phyloP scores from a whole-genome alignment of 2,329 filamentous ascomycete species.

The Verticillium longisporum region DNA sequence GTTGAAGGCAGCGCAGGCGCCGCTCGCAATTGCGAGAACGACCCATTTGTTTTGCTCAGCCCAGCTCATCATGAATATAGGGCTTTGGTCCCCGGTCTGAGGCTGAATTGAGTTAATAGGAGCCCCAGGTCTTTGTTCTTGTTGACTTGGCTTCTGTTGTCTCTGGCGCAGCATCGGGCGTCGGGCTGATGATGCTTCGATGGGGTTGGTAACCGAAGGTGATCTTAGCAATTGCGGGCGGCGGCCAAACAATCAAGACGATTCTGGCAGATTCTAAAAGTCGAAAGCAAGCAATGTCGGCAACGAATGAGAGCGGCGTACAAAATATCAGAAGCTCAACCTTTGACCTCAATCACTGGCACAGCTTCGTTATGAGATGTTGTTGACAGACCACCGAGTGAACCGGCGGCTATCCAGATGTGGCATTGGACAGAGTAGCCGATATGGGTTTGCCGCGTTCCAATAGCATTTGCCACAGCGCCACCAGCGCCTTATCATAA shows the following conservation, averaged over 20 bases:
- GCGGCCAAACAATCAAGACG: neutral
- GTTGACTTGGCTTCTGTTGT: neutral
- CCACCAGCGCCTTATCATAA: neutral
- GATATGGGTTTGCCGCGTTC: neutral
- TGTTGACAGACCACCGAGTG: neutral
- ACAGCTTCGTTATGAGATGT: neutral
- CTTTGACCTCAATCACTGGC: neutral
- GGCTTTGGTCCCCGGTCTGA: constrained; percentile 10
- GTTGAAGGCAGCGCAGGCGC: constrained; percentile 73
- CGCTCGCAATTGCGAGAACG: constrained; percentile 64
- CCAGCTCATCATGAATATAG: constrained; percentile 15
- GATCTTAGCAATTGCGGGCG: neutral
- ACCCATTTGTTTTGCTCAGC: constrained; percentile 48
- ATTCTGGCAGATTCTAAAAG: neutral
- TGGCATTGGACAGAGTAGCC: neutral
- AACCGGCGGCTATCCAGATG: neutral
- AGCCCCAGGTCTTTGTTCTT: neutral
- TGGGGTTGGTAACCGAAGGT: too few relatives aligned
- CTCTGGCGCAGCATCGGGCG: constrained; percentile 1
- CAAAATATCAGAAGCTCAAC: neutral
- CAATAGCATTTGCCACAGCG: neutral
- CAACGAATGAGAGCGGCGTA: neutral
- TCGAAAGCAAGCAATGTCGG: neutral
- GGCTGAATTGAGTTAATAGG: neutral
- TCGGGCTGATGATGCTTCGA: neutral